Evolutionary conservation across 768 basidiomycete genomes (phyloP), one percentile per base, ranked within the genome.

Genomic region (Mycena polygramma): DNA sequence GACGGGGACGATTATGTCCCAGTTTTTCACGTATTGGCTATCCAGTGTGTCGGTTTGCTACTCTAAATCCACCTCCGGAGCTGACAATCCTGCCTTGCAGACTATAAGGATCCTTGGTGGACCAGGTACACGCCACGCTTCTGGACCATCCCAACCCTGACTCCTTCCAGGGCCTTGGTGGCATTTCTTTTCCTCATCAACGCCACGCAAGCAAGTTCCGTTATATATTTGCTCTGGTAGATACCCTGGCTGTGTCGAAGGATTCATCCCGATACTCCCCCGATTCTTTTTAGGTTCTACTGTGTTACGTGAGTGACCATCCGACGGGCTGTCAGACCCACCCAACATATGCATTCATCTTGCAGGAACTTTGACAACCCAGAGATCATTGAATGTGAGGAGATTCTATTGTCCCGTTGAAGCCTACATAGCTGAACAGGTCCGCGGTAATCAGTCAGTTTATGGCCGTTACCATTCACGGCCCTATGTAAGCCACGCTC

Each of bases 1-100:
- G 24, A 51, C 49, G 39, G 55, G 55, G 7, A 30, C 60, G 4
- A 52, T 58, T 24, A 41, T 43, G 57, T 59, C 66, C 17, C 66
- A 67, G 26, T 67, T 67, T 48, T 67, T 41, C 10, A 37, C 57
- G 15, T 67, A 67, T 45, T 67, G 66, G 66, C 45, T 4, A n/a
- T 57, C 66, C 11, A 49, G 66, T 67, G 48, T 2, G 30, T 30
- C 6, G 30, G 3, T 6, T 30, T 30, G 30, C 30, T 6, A 30
- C 30, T 30, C 2, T 6, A 30, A 17, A 57, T 67, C 15, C 11
- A 53, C 10, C 15, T 66, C 11, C 9, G 24, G 30, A 14, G 26
- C n/a, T 53, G 26, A 24, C 15, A 5, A 53, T 15, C 8, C 41
- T 11, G 7, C 35, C 39, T 37, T 30, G 4, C 46, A 61, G 66